These are phyloP conservation scores for Quercus rubra DNA, from an alignment of 306 rosid species.

Conservation along the genomic window DNA sequence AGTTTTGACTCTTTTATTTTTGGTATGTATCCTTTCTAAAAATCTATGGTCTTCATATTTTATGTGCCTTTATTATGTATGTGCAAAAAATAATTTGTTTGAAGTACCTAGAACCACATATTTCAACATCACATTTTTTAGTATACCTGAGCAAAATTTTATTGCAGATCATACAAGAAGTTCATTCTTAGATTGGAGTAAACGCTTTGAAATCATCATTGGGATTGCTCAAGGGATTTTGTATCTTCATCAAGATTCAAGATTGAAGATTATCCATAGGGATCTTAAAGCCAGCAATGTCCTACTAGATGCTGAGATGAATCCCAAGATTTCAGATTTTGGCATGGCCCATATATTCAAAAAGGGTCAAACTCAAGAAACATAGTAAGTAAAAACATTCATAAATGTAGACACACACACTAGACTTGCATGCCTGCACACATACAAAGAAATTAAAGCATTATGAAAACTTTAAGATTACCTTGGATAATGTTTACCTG, in stretches of 20 bases:
- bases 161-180: background rate
- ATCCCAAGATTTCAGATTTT: background rate
- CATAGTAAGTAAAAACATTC: background rate
- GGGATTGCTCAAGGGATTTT: slow-evolving; percentile 3
- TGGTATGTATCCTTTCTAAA: too few species aligned
- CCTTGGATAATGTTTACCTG: background rate
- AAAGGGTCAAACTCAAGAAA: background rate
- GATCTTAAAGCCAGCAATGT: background rate
- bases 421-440: too few species aligned
- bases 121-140: too few species aligned
- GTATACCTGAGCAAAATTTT: background rate
- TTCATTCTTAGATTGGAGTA: background rate
- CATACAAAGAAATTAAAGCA: background rate
- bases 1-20: too few species aligned
- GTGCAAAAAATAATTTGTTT: too few species aligned
- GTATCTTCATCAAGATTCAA: background rate
- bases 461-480: background rate
- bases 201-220: background rate
- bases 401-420: too few species aligned
- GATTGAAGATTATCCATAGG: background rate
- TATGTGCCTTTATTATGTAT: too few species aligned
- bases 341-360: background rate
- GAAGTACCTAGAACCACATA: too few species aligned
- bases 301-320: background rate
- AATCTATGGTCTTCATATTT: too few species aligned